phyloP scores from a whole-genome alignment of 306 rosid species.

The Malus fusca region DNA sequence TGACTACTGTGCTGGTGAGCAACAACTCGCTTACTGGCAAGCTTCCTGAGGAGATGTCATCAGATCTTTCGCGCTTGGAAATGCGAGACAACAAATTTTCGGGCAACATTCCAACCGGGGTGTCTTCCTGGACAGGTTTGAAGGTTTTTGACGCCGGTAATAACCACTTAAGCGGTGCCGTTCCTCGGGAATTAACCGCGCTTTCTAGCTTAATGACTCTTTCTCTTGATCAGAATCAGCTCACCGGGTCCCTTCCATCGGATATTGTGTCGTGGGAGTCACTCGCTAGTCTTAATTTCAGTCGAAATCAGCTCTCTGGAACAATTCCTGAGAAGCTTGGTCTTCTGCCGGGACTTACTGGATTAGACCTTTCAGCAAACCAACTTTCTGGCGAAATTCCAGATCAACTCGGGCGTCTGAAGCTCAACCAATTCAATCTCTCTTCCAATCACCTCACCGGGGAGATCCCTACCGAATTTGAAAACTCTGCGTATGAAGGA shows the following conservation, averaged over 20 bases:
- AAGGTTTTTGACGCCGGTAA: constrained; percentile 38
- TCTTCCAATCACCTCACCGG: constrained; percentile 55
- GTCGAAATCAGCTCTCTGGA: constrained; percentile 46
- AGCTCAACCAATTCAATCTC: constrained; percentile 23
- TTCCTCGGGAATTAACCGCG: constrained; percentile 48
- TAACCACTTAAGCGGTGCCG: constrained; percentile 43
- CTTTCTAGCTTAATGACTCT: constrained; percentile 29
- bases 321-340: constrained; percentile 36
- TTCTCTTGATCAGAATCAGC: constrained; percentile 41
- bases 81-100: constrained; percentile 48
- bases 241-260: constrained; percentile 42
- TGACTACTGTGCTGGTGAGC: constrained; percentile 21
- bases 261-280: constrained; percentile 39
- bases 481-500: constrained; percentile 23
- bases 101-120: constrained; percentile 49
- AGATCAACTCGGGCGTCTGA: neutral
- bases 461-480: constrained; percentile 39
- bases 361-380: constrained; percentile 59
- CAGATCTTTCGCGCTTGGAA: constrained; percentile 32
- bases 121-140: constrained; percentile 41
- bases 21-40: constrained; percentile 46
- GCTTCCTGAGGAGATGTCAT: constrained; percentile 43
- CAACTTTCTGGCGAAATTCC: constrained; percentile 65
- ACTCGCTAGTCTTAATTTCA: constrained; percentile 30
- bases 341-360: constrained; percentile 26